These are phyloP conservation scores for Argentina anserina DNA, from an alignment of 306 rosid species.

Conservation along the genomic window DNA sequence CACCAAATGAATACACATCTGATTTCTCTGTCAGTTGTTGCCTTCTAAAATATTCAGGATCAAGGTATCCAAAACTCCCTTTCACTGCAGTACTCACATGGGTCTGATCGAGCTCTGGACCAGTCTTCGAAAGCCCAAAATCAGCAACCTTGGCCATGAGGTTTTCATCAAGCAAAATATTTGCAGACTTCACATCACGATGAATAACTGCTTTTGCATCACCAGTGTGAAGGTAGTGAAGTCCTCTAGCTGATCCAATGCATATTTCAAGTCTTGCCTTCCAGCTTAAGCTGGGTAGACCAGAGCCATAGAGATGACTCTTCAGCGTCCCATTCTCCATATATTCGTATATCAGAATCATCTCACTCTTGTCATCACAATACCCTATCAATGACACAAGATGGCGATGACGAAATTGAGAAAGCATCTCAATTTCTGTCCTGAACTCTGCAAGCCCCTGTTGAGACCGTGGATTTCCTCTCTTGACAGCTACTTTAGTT, in stretches of 20 bases:
- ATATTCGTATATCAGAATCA: slow-evolving; percentile 84
- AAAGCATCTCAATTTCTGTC: slow-evolving; percentile 85
- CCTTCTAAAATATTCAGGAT: slow-evolving; percentile 86
- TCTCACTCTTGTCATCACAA: slow-evolving; percentile 85
- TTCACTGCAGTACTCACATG: slow-evolving; percentile 88
- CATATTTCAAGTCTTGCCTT: slow-evolving; percentile 80
- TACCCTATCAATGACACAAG: slow-evolving; percentile 84
- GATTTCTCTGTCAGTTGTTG: slow-evolving; percentile 87
- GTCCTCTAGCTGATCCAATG: slow-evolving; percentile 92
- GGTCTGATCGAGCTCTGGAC: slow-evolving; percentile 82
- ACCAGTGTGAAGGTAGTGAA: slow-evolving; percentile 92
- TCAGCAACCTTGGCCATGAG: slow-evolving; percentile 96
- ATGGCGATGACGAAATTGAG: slow-evolving; percentile 93
- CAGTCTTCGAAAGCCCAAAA: slow-evolving; percentile 77
- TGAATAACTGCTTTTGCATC: slow-evolving; percentile 86
- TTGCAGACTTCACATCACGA: slow-evolving; percentile 89
- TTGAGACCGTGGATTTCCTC: slow-evolving; percentile 79
- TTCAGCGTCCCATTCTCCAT: slow-evolving; percentile 92
- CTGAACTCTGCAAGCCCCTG: slow-evolving; percentile 82
- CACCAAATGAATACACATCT: slow-evolving; percentile 86
- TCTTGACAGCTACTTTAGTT: slow-evolving; percentile 83
- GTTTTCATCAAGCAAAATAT: slow-evolving; percentile 80
- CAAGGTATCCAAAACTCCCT: slow-evolving; percentile 87
- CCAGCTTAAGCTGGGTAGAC: slow-evolving; percentile 71
- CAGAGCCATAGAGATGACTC: slow-evolving; percentile 78